Base-by-base conservation (phyloP, 805 yeast species). In the Teunomyces pallodes region DNA sequence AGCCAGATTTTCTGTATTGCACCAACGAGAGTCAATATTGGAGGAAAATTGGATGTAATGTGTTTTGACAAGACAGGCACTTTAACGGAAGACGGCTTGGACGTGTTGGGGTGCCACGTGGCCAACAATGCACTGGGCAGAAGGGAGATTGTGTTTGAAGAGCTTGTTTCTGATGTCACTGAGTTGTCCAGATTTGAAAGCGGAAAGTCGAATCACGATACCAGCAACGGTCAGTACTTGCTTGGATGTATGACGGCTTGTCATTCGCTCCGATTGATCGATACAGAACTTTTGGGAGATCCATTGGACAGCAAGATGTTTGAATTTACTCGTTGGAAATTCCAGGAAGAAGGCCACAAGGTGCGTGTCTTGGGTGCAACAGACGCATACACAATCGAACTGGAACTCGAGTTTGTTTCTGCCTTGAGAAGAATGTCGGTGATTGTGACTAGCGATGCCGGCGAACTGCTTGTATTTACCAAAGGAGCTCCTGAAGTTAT, bases 41-140 rank as follows among this genome's bases (percentile, higher is more conserved):
- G 96, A 31, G 99, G 99, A 8, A 90, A 94, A 57, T 63, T 94
- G 24, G 97, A 92, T 61, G 81, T 88, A 3, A 75, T 90, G 61
- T 90, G 96, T 59, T 94, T 94, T 66, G 99, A 94, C 70, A 94
- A 94, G 62, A 94, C 99, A 0, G 99, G 99, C 2, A 94, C 99
- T 0, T 72, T 94, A 53, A 94, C 99, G 0, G 98, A 94, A 60
- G 99, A 94, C 63, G 98, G 98, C 0, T 74, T 94, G 32, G 98
- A 92, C 63, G 88, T 94, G 2, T 74, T 90, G 58, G 83, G 85
- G 1, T 71, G 74, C 14, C 80, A 77, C 48, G 48, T 81, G 3
- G 67, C 70, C 1, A 64, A 65, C 47, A 65, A 70, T 65, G 76
- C 73, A 36, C 47, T 57, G 26, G 72, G 77, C 10, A 59, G 79